Conservation (phyloP, 306 rosid genomes). For the Potentilla sterilis region DNA sequence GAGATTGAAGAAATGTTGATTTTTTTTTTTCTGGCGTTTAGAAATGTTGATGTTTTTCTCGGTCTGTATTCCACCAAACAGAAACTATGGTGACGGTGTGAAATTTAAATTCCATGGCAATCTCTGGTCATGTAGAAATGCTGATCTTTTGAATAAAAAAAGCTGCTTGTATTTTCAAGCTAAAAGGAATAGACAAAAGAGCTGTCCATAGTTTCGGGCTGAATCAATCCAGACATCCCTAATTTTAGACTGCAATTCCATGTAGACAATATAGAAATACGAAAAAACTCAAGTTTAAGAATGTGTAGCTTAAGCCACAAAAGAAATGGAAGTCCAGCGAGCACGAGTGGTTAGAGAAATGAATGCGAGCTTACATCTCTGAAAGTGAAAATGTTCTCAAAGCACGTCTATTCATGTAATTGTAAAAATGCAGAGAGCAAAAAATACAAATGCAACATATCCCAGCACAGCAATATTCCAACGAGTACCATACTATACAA, state of each 20-base stretch:
- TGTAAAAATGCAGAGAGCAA: constrained; percentile 58
- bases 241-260: background rate
- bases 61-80: no score
- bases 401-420: constrained; percentile 43
- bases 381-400: constrained; percentile 24
- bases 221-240: background rate
- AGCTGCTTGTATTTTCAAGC: no score
- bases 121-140: no score
- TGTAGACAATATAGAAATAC: background rate
- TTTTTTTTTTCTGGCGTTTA: no score
- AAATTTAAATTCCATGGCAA: background rate
- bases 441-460: constrained; percentile 80
- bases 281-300: background rate
- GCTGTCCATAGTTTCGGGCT: no score
- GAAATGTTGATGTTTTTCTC: no score
- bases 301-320: background rate
- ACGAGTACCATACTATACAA: constrained; percentile 43
- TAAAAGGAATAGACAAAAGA: background rate
- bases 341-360: constrained; percentile 7
- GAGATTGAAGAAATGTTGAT: no score
- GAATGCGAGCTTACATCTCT: constrained; percentile 24
- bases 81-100: no score
- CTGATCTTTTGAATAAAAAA: no score
- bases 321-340: background rate
- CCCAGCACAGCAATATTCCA: constrained; percentile 63